Conservation (phyloP, 352 stramenopile species). For the Globisporangium okanoganense region DNA sequence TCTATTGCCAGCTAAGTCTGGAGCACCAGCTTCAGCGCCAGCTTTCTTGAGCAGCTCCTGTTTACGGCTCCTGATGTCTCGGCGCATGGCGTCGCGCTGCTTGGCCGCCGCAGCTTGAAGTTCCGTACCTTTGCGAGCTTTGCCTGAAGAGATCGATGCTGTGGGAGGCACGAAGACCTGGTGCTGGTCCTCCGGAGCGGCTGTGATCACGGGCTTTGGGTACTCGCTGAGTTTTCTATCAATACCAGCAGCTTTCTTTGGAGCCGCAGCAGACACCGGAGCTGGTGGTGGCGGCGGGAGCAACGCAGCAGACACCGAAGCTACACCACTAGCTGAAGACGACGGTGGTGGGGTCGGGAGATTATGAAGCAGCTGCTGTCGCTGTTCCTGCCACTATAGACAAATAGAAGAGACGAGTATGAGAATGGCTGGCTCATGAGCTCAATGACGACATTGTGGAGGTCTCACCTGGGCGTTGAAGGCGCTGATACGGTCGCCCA, state of each 20-base stretch:
- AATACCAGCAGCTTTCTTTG: not conserved
- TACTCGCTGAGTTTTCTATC: constrained; percentile 7
- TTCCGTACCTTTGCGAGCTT: constrained; percentile 4
- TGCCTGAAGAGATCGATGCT: not conserved
- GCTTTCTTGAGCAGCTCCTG: constrained; percentile 25
- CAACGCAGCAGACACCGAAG: not conserved
- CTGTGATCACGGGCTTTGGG: constrained; percentile 11
- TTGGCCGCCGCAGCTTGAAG: constrained; percentile 10
- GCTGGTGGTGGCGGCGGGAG: constrained; percentile 10
- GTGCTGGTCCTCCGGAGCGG: not conserved
- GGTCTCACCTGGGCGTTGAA: constrained; percentile 51
- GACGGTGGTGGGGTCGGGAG: constrained; percentile 18
- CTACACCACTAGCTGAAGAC: not conserved
- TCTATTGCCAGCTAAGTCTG: not conserved
- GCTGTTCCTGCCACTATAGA: constrained; percentile 40
- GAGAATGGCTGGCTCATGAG: not conserved
- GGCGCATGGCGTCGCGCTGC: constrained; percentile 21
- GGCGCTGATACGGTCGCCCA: constrained; percentile 37
- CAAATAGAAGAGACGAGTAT: not conserved
- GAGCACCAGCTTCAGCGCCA: not conserved
- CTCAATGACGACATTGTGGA: not conserved
- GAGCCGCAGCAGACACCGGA: constrained; percentile 9
- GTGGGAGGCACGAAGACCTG: constrained; percentile 7
- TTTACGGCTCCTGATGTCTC: constrained; percentile 42
- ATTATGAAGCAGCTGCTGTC: constrained; percentile 30